These are phyloP conservation scores for Marsdenia floribunda DNA, from an alignment of 257 asterid genomes.

Conservation along the genomic window DNA sequence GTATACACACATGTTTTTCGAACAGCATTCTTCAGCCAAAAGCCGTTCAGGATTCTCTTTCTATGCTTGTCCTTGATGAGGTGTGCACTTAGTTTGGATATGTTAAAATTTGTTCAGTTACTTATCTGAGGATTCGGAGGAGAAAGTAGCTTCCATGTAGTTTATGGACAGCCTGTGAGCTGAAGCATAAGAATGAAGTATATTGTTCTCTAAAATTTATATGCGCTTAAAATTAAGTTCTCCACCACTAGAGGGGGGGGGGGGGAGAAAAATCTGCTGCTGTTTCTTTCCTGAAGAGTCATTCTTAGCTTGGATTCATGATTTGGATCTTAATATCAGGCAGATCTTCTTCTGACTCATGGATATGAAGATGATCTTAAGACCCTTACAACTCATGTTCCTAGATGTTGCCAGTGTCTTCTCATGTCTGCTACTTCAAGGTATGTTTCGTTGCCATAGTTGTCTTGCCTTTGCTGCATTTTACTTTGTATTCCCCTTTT, in stretches of 20 bases:
- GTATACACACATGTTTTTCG: conserved; percentile 60
- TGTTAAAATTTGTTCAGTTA: no score
- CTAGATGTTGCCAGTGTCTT: conserved; percentile 90
- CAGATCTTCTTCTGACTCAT: conserved; percentile 90
- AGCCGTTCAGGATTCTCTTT: conserved; percentile 77
- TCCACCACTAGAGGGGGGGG: background rate
- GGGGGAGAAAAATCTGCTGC: background rate
- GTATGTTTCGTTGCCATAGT: conserved; percentile 28
- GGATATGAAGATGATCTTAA: conserved; percentile 87
- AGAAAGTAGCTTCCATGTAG: background rate
- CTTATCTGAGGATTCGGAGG: background rate
- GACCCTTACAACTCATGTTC: conserved; percentile 70
- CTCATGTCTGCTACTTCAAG: conserved; percentile 98
- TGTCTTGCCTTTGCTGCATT: conserved; percentile 8
- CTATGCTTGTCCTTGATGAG: conserved; percentile 90
- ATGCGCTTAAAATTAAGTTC: background rate
- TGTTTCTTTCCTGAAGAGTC: background rate
- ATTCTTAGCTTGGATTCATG: conserved; percentile 7
- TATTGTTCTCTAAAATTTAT: background rate
- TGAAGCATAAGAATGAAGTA: background rate
- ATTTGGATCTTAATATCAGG: conserved; percentile 46
- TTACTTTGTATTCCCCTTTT: background rate
- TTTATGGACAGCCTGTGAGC: background rate
- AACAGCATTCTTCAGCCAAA: conserved; percentile 51
- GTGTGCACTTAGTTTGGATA: conserved; percentile 30